Percentiles rank a stretch among this genome's conserved stretches.
Evolutionary conservation across 2,329 filamentous ascomycete species (phyloP).

Genomic region (Monosporascus sp.): DNA sequence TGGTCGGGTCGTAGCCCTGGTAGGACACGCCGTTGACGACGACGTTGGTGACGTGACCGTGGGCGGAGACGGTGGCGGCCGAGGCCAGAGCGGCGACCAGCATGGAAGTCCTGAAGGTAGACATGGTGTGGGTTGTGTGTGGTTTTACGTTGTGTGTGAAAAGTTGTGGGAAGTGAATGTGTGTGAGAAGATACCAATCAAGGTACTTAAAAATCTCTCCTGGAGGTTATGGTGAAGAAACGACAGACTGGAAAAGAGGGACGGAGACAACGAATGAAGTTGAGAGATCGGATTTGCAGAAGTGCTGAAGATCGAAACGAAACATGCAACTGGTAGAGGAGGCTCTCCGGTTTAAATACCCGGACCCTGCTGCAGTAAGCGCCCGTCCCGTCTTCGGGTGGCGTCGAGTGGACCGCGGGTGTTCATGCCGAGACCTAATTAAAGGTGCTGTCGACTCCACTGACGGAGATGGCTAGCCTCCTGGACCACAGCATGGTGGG

Average conservation of each 20-base stretch:
- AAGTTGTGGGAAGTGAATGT: not conserved
- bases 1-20: constrained; percentile 35
- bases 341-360: not conserved
- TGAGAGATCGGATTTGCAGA: not conserved
- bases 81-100: constrained; percentile 17
- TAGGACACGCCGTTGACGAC: constrained; percentile 39
- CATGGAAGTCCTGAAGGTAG: constrained; percentile 11
- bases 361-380: too few species aligned
- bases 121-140: constrained; percentile 16
- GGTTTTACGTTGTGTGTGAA: not conserved
- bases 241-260: not conserved
- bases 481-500: too few species aligned
- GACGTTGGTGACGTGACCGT: constrained; percentile 38
- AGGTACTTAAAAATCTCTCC: not conserved
- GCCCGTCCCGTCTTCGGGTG: too few species aligned
- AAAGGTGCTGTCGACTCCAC: too few species aligned
- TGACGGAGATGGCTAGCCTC: too few species aligned
- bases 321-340: not conserved
- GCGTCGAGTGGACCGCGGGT: too few species aligned
- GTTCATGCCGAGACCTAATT: too few species aligned
- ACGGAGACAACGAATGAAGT: not conserved
- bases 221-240: not conserved
- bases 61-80: constrained; percentile 26
- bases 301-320: not conserved
- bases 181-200: not conserved